Evolutionary conservation across 768 basidiomycete species (phyloP).

Genomic region (Cystobasidium ongulense): DNA sequence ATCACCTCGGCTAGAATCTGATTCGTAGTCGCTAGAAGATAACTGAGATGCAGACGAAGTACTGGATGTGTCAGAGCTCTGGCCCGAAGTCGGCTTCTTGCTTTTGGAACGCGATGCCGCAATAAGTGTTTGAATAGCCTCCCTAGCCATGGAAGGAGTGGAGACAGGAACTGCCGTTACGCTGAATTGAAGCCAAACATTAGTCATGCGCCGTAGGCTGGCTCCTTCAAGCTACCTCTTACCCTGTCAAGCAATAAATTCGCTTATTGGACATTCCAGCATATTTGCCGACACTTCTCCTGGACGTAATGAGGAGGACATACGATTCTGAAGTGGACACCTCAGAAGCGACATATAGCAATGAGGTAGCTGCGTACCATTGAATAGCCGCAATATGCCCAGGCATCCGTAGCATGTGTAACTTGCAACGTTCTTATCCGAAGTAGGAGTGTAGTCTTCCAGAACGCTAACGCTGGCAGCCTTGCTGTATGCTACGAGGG

Average conservation of each 20-base stretch:
- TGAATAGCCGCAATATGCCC: conserved; percentile 5
- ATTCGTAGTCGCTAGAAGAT: not conserved
- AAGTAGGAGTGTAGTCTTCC: not conserved
- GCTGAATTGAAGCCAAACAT: not conserved
- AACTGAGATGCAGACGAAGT: not conserved
- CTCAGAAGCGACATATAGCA: no score
- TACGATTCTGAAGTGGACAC: conserved; percentile 4
- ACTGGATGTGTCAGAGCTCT: not conserved
- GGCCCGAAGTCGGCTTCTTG: not conserved
- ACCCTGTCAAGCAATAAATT: conserved; percentile 17
- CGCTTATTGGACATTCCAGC: not conserved
- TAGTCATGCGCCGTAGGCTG: not conserved
- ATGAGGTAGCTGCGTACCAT: not conserved
- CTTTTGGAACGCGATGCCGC: not conserved
- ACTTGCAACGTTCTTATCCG: not conserved
- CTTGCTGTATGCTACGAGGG: not conserved
- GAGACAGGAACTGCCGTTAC: conserved; percentile 7
- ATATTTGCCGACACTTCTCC: conserved; percentile 13
- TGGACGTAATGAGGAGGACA: conserved; percentile 8
- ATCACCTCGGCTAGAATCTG: not conserved
- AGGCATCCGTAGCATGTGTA: not conserved
- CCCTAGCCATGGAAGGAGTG: not conserved
- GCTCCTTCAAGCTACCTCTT: not conserved
- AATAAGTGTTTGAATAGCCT: not conserved
- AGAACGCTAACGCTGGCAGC: not conserved